Percentiles rank a stretch among this genome's conserved stretches.
phyloP scores from a whole-genome alignment of 169 alveolate species.

The Eimeria zaria region DNA sequence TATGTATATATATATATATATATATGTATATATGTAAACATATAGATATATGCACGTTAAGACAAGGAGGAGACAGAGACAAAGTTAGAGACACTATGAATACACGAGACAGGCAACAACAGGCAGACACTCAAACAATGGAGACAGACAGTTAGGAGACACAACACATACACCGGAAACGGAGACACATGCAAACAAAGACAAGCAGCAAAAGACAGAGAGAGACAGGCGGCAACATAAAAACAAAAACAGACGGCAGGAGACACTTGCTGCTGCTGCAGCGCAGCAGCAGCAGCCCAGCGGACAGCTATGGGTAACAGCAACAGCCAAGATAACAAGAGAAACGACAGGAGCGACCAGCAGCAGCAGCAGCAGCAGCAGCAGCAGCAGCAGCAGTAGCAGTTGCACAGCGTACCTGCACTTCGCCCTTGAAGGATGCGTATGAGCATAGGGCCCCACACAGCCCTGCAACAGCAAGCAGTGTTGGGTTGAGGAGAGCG shows the following conservation, averaged over 20 bases:
- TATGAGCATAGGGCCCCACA: constrained; percentile 67
- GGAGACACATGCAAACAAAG: background rate
- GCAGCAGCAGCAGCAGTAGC: constrained; percentile 11
- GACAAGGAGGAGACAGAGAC: background rate
- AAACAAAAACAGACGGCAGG: background rate
- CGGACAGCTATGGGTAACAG: too few relatives aligned
- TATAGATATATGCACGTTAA: too few relatives aligned
- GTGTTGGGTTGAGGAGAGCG: constrained; percentile 61
- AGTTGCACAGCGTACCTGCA: constrained; percentile 28
- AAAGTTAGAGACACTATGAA: background rate
- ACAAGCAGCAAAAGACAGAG: background rate
- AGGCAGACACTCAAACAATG: too few relatives aligned
- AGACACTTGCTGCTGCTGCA: background rate
- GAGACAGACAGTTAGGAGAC: background rate
- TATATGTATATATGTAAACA: too few relatives aligned
- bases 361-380: constrained; percentile 30
- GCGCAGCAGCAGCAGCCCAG: background rate
- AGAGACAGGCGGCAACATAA: background rate
- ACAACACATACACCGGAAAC: background rate
- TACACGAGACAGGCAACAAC: background rate
- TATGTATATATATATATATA: too few relatives aligned
- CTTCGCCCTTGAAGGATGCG: constrained; percentile 59
- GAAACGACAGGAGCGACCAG: too few relatives aligned
- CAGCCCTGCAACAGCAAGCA: constrained; percentile 14
- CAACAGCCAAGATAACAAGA: too few relatives aligned